Base-by-base conservation (phyloP, 495 filamentous ascomycete species). In the Letharia columbiana region DNA sequence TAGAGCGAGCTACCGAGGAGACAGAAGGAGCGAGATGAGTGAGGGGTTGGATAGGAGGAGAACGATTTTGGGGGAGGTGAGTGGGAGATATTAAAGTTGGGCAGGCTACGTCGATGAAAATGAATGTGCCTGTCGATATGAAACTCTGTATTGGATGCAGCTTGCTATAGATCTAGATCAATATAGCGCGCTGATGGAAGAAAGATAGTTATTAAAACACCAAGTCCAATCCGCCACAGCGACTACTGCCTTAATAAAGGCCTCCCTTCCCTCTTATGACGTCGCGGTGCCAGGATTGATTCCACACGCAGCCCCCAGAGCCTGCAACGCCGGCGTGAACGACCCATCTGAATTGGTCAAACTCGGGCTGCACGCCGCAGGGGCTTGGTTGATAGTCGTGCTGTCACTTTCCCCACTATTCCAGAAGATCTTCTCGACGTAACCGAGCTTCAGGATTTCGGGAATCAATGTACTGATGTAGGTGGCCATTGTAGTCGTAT, bases 351-450 rank as follows among this genome's bases (percentile, higher is more conserved):
- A 37, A 13, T 70, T 68, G 2, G 66, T 69, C 62, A 72, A 66
- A 54, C 69, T 72, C n/a, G 69, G 69, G 49, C 70, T 70, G 62
- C 69, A 72, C 23, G 37, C 2, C 3, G 54, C 60, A 9, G 60
- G 57, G 20, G 64, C 59, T 20, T 39, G 13, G 23, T 65, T 60
- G 50, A 67, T 31, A 10, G 39, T 18, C 12, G 41, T 20, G 28
- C 31, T 31, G 64, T 44, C 54, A 18, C 28, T 37, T 54, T 70
- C 70, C 39, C 68, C 66, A 47, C 66, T 61, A 45, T 72, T 72
- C 71, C 71, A 72, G 33, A 72, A 72, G 50, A 72, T 69, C 63
- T 67, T 70, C 42, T 72, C 66, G 20, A 70, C 69, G 41, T 69
- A 71, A 3, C 63, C 69, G 11, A 68, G 62, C 59, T 40, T 41